phyloP scores from a whole-genome alignment of 2,329 filamentous ascomycete species.

The Gaeumannomyces sp. region DNA sequence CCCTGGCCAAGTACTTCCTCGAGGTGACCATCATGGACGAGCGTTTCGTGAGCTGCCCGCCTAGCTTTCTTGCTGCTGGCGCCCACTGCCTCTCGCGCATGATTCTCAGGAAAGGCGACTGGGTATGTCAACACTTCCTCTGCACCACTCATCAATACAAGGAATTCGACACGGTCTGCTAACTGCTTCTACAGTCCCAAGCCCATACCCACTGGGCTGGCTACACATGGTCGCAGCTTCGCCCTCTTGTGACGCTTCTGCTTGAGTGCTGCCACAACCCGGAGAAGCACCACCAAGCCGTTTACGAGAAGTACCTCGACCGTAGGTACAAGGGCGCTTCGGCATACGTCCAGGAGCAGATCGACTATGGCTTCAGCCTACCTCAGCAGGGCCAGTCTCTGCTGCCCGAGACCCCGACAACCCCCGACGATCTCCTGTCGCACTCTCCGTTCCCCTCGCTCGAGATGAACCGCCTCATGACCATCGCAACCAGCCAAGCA shows the following conservation, averaged over 20 bases:
- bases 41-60: slow-evolving; percentile 84
- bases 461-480: slow-evolving; percentile 4
- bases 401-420: neutral
- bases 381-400: slow-evolving; percentile 31
- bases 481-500: slow-evolving; percentile 2
- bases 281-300: slow-evolving; percentile 72
- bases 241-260: slow-evolving; percentile 69
- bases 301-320: slow-evolving; percentile 89
- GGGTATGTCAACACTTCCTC: slow-evolving; percentile 58
- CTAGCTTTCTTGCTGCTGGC: slow-evolving; percentile 85
- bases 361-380: slow-evolving; percentile 54
- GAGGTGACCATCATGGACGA: slow-evolving; percentile 98
- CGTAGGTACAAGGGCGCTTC: slow-evolving; percentile 83
- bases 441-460: neutral
- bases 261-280: slow-evolving; percentile 83
- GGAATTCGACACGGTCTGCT: neutral
- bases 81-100: slow-evolving; percentile 86
- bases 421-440: neutral
- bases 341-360: slow-evolving; percentile 68
- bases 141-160: neutral
- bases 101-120: slow-evolving; percentile 85
- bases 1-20: slow-evolving; percentile 94
- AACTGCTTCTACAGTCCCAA: slow-evolving; percentile 50
- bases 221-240: slow-evolving; percentile 82
- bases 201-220: slow-evolving; percentile 89